Evolutionary conservation across 805 yeast species (phyloP).

Genomic region (Hanseniaspora meyeri): DNA sequence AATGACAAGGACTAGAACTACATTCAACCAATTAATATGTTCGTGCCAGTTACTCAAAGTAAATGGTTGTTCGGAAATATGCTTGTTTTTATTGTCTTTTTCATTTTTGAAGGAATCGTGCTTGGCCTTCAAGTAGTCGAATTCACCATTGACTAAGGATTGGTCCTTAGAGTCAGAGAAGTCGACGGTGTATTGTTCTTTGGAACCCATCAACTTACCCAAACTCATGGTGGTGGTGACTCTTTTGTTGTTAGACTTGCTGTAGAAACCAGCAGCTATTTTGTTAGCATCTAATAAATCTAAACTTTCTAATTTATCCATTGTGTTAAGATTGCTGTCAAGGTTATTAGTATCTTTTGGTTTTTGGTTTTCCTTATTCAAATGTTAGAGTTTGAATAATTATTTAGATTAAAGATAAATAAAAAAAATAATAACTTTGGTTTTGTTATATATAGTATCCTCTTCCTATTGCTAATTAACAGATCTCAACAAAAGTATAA

Average conservation of each 20-base stretch:
- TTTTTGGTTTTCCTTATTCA: neutral
- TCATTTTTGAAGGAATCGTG: constrained; percentile 29
- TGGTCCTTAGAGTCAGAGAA: constrained; percentile 30
- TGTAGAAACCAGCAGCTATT: constrained; percentile 53
- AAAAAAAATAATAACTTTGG: neutral
- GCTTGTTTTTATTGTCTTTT: constrained; percentile 27
- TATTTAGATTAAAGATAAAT: neutral
- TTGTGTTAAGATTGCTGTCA: neutral
- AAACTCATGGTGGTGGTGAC: constrained; percentile 71
- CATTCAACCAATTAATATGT: constrained; percentile 70
- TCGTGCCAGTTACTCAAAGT: constrained; percentile 57
- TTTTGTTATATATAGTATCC: no score
- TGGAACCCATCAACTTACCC: constrained; percentile 72
- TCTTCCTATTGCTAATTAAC: no score
- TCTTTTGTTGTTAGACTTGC: constrained; percentile 44
- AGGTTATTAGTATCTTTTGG: neutral
- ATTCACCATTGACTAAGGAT: constrained; percentile 37
- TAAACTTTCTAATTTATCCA: constrained; percentile 25
- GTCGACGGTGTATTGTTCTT: constrained; percentile 53
- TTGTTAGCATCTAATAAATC: constrained; percentile 64
- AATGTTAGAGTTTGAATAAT: neutral
- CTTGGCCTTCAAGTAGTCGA: constrained; percentile 11
- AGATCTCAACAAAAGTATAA: no score
- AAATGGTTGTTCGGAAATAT: constrained; percentile 72
- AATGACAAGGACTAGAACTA: constrained; percentile 47